Conservation (phyloP, 2,329 filamentous ascomycete species). For the Lasiodiplodia sp. region DNA sequence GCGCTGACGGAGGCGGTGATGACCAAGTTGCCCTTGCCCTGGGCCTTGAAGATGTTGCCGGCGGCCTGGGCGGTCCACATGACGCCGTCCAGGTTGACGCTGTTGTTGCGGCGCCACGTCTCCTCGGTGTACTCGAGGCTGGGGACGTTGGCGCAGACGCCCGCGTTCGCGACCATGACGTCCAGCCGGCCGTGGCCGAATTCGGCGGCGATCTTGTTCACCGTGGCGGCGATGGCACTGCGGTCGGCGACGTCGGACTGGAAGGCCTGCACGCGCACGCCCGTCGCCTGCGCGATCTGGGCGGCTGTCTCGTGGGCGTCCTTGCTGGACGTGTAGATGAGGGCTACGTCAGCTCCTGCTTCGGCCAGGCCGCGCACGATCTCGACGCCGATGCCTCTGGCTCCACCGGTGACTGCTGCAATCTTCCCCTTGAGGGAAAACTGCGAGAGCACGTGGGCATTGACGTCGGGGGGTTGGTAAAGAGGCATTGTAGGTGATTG, state of each 20-base stretch:
- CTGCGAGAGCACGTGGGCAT: conserved; percentile 27
- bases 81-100: conserved; percentile 41
- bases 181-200: conserved; percentile 30
- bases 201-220: conserved; percentile 10
- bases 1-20: conserved; percentile 50
- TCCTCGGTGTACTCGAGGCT: conserved; percentile 24
- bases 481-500: conserved; percentile 17
- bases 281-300: conserved; percentile 30
- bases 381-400: conserved; percentile 31
- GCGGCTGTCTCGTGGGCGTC: conserved; percentile 32
- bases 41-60: conserved; percentile 46
- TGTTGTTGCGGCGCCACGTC: conserved; percentile 9
- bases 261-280: conserved; percentile 33
- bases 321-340: conserved; percentile 35
- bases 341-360: conserved; percentile 29
- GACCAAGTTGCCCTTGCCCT: conserved; percentile 45
- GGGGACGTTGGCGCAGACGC: conserved; percentile 19
- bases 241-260: conserved; percentile 32
- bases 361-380: conserved; percentile 30
- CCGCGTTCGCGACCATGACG: conserved; percentile 31
- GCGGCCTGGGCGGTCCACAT: conserved; percentile 51
- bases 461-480: conserved; percentile 9
- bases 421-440: conserved; percentile 31
- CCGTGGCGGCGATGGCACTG: conserved; percentile 31
- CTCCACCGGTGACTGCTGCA: conserved; percentile 30